Conservation (phyloP, 2,329 filamentous ascomycete genomes). For the Colletotrichum melonis region DNA sequence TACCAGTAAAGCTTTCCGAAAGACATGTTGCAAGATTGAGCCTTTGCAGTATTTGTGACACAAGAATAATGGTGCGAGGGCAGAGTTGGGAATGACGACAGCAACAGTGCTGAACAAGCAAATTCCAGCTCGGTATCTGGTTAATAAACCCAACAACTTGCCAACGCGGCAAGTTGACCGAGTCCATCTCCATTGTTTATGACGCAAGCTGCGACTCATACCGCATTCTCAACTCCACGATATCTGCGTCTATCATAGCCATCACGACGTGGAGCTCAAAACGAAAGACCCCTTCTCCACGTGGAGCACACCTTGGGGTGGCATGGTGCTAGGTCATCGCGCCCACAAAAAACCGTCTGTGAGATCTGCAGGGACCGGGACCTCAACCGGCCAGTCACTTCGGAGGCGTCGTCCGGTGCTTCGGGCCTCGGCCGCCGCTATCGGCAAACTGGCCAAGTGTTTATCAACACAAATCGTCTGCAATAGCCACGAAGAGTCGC, state of each 20-base stretch:
- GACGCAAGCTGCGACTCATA: not conserved
- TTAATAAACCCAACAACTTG: conserved; percentile 1
- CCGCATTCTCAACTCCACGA: conserved; percentile 3
- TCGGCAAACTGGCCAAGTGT: not conserved
- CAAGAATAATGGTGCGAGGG: too few relatives aligned
- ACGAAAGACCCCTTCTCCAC: conserved; percentile 2
- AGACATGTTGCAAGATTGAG: not conserved
- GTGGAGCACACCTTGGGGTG: conserved; percentile 26
- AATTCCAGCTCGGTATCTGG: not conserved
- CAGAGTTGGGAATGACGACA: too few relatives aligned
- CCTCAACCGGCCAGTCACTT: not conserved
- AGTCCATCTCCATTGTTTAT: not conserved
- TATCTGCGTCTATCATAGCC: not conserved
- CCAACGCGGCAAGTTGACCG: conserved; percentile 3
- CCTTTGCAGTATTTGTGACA: not conserved
- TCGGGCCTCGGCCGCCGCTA: conserved; percentile 14
- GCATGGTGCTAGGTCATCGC: not conserved
- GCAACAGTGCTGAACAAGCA: not conserved
- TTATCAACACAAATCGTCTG: not conserved
- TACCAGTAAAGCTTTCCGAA: conserved; percentile 29
- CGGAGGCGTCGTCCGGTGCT: conserved; percentile 14
- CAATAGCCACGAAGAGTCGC: not conserved
- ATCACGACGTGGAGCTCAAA: conserved; percentile 24
- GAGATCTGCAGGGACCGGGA: conserved; percentile 22
- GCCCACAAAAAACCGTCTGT: conserved; percentile 5